Evolutionary conservation across 2,329 filamentous ascomycete species (phyloP), one percentile per base, ranked within the genome.

Genomic region (Xylaria sp.): DNA sequence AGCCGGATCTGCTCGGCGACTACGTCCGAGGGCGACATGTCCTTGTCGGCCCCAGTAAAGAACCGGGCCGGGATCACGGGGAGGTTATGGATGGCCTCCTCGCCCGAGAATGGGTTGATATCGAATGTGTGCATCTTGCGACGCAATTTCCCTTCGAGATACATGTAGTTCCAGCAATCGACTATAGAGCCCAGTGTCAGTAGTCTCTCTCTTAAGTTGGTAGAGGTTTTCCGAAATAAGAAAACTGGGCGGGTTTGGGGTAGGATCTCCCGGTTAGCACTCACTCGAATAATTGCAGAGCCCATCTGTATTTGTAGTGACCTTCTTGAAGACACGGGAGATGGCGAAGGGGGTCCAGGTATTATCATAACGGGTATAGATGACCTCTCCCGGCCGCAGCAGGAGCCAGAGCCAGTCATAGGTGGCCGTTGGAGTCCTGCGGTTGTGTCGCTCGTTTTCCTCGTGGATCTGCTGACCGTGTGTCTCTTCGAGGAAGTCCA

Each of bases 351-450:
- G 79, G 8, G 77, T 77, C 82, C 83, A 83, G 21, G 79, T 77
- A 48, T 79, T 77, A 61, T 81, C 75, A 24, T 76, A 74, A 68
- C 82, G 81, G 59, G 78, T 73, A 63, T 85, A 86, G 39, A 85
- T 73, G 45, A 85, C 76, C 63, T 81, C 76, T 0, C 83, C 83
- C 0, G 84, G 84, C 74, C 81, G 82, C 36, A 84, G 78, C 5
- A 85, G 76, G 48, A 85, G 75, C 82, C 84, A 85, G 64, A 84
- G 81, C 69, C 79, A 78, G 3, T 83, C 79, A 54, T 80, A 85
- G 1, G 83, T 85, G 12, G 82, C 82, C 45, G 77, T 79, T 0
- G 83, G 82, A 0, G 73, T 75, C 30, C 72, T 71, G 53, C 79
- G 78, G 12, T 72, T 69, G 73, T 85, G 80, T 3, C 81, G 80